Evolutionary conservation across 78 protist genomes (phyloP).

Genomic region (Dictyostelium intermedium): DNA sequence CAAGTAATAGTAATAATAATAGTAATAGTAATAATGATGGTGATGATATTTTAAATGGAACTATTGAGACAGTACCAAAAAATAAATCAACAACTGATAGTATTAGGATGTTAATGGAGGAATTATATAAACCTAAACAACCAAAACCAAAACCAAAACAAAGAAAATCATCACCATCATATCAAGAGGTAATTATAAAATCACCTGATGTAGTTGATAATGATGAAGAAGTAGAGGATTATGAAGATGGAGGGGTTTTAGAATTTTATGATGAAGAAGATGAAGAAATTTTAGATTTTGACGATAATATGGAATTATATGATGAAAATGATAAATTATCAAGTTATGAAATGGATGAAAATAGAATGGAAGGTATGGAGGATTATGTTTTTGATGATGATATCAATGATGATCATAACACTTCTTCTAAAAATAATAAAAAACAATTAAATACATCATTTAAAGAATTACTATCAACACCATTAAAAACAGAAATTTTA

Average conservation of each 20-base stretch:
- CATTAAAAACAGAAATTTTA: too few species aligned
- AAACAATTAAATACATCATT: background rate
- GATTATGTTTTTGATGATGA: slow-evolving; percentile 68
- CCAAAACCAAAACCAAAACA: background rate
- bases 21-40: background rate
- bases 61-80: background rate
- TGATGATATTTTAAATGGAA: background rate
- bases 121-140: background rate
- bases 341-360: slow-evolving; percentile 32
- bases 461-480: background rate
- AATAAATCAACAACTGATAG: background rate
- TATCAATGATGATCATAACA: background rate
- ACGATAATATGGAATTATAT: background rate
- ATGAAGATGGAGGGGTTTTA: background rate
- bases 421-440: background rate
- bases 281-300: background rate
- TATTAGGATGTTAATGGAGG: background rate
- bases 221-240: background rate
- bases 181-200: background rate
- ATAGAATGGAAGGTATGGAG: slow-evolving; percentile 67
- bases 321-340: background rate
- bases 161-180: background rate
- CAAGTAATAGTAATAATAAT: too few species aligned
- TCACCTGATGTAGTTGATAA: background rate
- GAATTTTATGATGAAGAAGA: background rate